A percentile compares a stretch with the other conserved stretches of the same genome.
Evolutionary conservation across 2,329 filamentous ascomycete species (phyloP).

Genomic region (Colletotrichum godetiae): DNA sequence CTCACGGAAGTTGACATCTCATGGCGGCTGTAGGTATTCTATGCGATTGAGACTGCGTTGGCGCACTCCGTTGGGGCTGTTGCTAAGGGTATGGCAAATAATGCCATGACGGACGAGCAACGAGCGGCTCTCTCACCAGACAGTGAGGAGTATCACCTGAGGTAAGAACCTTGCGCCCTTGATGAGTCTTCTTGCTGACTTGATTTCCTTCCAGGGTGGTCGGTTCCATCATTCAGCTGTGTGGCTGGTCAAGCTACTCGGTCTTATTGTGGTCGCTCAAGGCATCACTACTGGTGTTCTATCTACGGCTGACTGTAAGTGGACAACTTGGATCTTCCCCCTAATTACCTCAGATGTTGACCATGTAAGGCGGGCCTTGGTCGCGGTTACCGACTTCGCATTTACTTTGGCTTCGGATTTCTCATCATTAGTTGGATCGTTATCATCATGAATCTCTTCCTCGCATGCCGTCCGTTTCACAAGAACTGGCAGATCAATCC

Average conservation of each 20-base stretch:
- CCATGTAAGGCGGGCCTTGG: background rate
- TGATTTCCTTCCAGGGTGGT: constrained; percentile 50
- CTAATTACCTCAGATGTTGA: background rate
- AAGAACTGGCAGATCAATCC: background rate
- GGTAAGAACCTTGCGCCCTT: constrained; percentile 39
- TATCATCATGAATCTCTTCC: background rate
- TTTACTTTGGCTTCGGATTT: background rate
- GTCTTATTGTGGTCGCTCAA: constrained; percentile 64
- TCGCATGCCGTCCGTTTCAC: background rate
- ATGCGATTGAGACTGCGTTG: constrained; percentile 48
- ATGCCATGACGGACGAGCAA: constrained; percentile 64
- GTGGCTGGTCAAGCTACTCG: constrained; percentile 66
- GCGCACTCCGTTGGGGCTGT: constrained; percentile 44
- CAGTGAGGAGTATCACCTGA: constrained; percentile 56
- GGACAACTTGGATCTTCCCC: background rate
- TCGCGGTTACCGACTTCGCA: background rate
- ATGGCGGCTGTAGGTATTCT: background rate
- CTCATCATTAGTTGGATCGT: background rate
- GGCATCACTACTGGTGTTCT: constrained; percentile 65
- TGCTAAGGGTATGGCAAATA: constrained; percentile 65
- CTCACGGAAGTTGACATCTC: background rate
- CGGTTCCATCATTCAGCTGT: constrained; percentile 64
- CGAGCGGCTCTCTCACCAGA: constrained; percentile 55
- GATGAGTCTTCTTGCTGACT: background rate
- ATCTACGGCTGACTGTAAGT: constrained; percentile 45